phyloP scores from a whole-genome alignment of 352 stramenopile genomes.

The Phytophthora cactorum region DNA sequence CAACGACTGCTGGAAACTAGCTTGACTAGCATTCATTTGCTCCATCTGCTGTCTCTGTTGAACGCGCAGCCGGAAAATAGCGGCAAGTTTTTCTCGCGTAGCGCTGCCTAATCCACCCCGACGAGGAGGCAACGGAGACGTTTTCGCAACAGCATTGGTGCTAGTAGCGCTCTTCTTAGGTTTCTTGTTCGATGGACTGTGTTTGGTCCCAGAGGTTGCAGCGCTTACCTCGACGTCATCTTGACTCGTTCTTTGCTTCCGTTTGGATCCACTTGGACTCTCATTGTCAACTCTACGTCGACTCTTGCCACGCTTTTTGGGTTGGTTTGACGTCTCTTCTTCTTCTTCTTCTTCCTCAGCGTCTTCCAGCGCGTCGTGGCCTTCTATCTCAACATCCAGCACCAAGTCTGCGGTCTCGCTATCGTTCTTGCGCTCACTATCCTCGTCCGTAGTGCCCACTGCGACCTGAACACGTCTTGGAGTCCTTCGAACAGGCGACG shows the following conservation, averaged over 20 bases:
- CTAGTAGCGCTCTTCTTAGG: constrained; percentile 5
- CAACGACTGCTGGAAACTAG: constrained; percentile 35
- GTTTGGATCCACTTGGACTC: constrained; percentile 18
- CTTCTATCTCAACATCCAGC: constrained; percentile 59
- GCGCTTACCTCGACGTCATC: constrained; percentile 6
- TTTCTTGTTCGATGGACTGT: constrained; percentile 22
- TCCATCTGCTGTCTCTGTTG: constrained; percentile 53
- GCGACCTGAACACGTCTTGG: constrained; percentile 48
- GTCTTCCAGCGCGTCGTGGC: constrained; percentile 15
- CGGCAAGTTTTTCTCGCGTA: constrained; percentile 58
- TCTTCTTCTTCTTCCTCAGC: constrained; percentile 19
- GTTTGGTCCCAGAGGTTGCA: neutral
- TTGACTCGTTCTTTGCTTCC: constrained; percentile 21
- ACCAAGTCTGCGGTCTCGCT: constrained; percentile 60
- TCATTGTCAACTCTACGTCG: constrained; percentile 5
- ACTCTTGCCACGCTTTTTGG: constrained; percentile 21
- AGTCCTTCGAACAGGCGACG: constrained; percentile 15
- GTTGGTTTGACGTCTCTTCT: constrained; percentile 2
- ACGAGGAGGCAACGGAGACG: constrained; percentile 11
- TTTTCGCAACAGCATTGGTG: constrained; percentile 13
- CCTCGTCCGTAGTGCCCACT: constrained; percentile 59
- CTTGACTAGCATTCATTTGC: constrained; percentile 24
- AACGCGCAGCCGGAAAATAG: constrained; percentile 68
- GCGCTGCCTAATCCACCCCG: constrained; percentile 26
- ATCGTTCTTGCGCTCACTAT: constrained; percentile 47